Percentiles rank a stretch among this genome's conserved stretches.
Evolutionary conservation across 306 rosid species (phyloP).

Genomic region (Senna siamea): DNA sequence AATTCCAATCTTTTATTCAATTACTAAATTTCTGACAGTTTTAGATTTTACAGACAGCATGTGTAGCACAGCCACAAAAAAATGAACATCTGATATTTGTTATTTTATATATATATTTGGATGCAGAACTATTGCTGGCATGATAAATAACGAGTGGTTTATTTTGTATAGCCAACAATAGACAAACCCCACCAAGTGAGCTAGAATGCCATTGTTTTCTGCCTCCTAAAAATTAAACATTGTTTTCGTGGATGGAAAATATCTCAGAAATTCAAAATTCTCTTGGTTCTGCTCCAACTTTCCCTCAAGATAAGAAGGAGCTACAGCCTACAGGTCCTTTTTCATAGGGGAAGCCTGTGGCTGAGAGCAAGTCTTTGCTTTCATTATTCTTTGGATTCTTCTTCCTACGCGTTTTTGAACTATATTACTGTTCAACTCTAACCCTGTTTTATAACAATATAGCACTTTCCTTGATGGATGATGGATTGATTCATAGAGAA

Average conservation of each 20-base stretch:
- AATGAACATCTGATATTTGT: not conserved
- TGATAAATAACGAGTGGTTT: constrained; percentile 52
- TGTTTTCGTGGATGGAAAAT: constrained; percentile 53
- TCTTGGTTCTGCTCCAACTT: constrained; percentile 53
- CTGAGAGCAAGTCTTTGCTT: constrained; percentile 39
- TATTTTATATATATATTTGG: not conserved
- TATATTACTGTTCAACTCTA: too few species aligned
- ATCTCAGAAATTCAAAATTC: constrained; percentile 29
- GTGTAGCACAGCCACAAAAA: constrained; percentile 38
- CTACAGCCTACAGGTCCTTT: constrained; percentile 20
- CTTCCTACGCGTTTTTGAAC: constrained; percentile 23
- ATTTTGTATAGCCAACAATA: constrained; percentile 34
- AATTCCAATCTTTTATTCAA: not conserved
- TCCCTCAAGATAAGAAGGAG: constrained; percentile 55
- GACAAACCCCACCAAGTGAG: constrained; percentile 53
- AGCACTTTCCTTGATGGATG: constrained; percentile 26
- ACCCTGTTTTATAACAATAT: not conserved
- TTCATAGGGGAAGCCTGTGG: constrained; percentile 45
- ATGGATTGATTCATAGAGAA: constrained; percentile 6
- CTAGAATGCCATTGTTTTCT: constrained; percentile 34
- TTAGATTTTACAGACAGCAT: too few species aligned
- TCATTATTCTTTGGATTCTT: constrained; percentile 39
- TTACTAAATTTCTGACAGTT: not conserved
- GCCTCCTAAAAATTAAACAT: constrained; percentile 9
- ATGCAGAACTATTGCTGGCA: constrained; percentile 28